These are phyloP conservation scores for Phytopythium kandeliae DNA, from an alignment of 352 stramenopile genomes.

Conservation along the genomic window DNA sequence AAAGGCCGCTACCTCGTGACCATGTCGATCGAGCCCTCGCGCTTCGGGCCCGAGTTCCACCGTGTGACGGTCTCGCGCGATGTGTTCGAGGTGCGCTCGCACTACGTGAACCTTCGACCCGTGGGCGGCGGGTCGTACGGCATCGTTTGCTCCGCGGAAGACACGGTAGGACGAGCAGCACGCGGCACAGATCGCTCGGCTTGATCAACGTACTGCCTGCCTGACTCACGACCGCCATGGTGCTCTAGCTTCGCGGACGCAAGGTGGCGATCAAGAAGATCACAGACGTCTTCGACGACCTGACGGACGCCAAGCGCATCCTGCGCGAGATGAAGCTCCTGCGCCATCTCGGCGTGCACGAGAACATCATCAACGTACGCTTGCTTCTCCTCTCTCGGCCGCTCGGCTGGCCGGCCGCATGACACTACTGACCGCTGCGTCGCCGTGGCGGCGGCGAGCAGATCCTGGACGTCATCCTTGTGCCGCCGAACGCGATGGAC, in stretches of 20 bases:
- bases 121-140: conserved; percentile 88
- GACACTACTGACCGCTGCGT: no score
- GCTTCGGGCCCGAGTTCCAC: conserved; percentile 76
- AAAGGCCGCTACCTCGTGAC: not conserved
- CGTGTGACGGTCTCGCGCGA: conserved; percentile 77
- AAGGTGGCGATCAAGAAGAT: conserved; percentile 93
- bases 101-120: conserved; percentile 75
- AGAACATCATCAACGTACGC: conserved; percentile 88
- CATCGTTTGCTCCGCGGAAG: conserved; percentile 89
- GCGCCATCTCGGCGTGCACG: conserved; percentile 85
- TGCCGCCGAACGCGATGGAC: conserved; percentile 79
- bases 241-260: conserved; percentile 58
- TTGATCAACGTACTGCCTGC: no score
- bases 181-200: no score
- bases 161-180: conserved; percentile 77
- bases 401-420: no score
- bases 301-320: conserved; percentile 92
- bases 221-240: no score
- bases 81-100: conserved; percentile 77
- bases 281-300: conserved; percentile 89
- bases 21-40: conserved; percentile 69
- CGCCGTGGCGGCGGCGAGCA: no score
- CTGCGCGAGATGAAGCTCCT: conserved; percentile 92
- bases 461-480: conserved; percentile 81
- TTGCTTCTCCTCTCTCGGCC: no score